These are phyloP conservation scores for Cryptococcus floricola DNA, from an alignment of 1,284 basidiomycete genomes.

Conservation along the genomic window DNA sequence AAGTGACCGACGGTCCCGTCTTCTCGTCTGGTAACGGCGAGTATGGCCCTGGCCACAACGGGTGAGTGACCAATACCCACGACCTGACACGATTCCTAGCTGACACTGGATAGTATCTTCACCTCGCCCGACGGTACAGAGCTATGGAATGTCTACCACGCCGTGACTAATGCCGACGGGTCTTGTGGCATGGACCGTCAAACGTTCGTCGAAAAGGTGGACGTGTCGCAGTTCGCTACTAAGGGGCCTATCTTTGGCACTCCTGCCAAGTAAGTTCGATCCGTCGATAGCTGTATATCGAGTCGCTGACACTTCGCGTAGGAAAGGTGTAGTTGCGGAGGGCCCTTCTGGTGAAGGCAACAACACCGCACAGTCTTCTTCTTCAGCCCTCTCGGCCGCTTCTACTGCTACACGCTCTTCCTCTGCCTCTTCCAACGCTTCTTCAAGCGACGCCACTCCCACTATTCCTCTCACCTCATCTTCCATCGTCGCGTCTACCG, in stretches of 20 bases:
- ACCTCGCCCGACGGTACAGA: constrained; percentile 19
- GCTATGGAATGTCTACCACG: constrained; percentile 24
- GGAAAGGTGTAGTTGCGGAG: neutral
- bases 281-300: neutral
- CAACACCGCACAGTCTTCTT: neutral
- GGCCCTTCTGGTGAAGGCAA: constrained; percentile 1
- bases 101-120: constrained; percentile 12
- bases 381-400: neutral
- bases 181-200: constrained; percentile 18
- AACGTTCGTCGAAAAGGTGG: constrained; percentile 17
- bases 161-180: constrained; percentile 13
- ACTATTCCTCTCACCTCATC: neutral
- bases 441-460: neutral
- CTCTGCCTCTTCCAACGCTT: neutral
- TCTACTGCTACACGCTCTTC: neutral
- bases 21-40: constrained; percentile 17
- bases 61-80: constrained; percentile 1
- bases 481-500: neutral
- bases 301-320: neutral
- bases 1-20: constrained; percentile 17
- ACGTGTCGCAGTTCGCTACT: constrained; percentile 6
- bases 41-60: constrained; percentile 21
- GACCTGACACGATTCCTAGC: neutral
- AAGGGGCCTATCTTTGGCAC: constrained; percentile 13
- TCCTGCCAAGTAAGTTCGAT: constrained; percentile 8